Evolutionary conservation across 208 protist genomes (phyloP).

Genomic region (Crithidia thermophila): DNA sequence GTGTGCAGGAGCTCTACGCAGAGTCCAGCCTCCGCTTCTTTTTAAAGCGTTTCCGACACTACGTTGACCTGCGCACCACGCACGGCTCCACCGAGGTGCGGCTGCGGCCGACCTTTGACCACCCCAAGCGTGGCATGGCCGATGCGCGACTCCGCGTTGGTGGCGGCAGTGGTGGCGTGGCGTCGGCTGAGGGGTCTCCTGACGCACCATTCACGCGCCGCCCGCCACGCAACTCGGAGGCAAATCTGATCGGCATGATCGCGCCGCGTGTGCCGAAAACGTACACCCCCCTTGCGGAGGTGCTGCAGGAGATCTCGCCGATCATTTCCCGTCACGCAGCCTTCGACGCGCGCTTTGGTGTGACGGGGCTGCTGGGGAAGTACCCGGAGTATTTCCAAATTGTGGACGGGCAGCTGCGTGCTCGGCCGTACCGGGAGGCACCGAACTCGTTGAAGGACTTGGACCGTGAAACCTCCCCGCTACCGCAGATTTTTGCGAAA

Average conservation of each 20-base stretch:
- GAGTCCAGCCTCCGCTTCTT: slow-evolving; percentile 64
- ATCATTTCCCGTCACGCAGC: slow-evolving; percentile 80
- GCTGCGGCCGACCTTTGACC: slow-evolving; percentile 60
- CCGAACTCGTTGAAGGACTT: slow-evolving; percentile 76
- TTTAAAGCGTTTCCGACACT: slow-evolving; percentile 75
- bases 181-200: no score
- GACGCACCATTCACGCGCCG: no score
- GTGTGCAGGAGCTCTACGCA: slow-evolving; percentile 52
- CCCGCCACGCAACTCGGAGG: slow-evolving; percentile 80
- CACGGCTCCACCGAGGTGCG: slow-evolving; percentile 64
- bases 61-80: slow-evolving; percentile 67
- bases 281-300: slow-evolving; percentile 66
- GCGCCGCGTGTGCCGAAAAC: slow-evolving; percentile 61
- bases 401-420: slow-evolving; percentile 64
- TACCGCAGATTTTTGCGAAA: slow-evolving; percentile 63
- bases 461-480: slow-evolving; percentile 48
- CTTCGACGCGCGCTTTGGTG: slow-evolving; percentile 78
- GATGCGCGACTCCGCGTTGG: slow-evolving; percentile 48
- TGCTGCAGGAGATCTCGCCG: slow-evolving; percentile 79
- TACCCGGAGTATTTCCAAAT: slow-evolving; percentile 91
- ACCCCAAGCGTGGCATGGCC: slow-evolving; percentile 66
- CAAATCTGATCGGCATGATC: slow-evolving; percentile 68
- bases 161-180: slow-evolving; percentile 10
- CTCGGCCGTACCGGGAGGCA: slow-evolving; percentile 70
- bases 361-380: slow-evolving; percentile 82